These are phyloP conservation scores for Biscutella laevigata DNA, from an alignment of 441 rosid species.

Conservation along the genomic window DNA sequence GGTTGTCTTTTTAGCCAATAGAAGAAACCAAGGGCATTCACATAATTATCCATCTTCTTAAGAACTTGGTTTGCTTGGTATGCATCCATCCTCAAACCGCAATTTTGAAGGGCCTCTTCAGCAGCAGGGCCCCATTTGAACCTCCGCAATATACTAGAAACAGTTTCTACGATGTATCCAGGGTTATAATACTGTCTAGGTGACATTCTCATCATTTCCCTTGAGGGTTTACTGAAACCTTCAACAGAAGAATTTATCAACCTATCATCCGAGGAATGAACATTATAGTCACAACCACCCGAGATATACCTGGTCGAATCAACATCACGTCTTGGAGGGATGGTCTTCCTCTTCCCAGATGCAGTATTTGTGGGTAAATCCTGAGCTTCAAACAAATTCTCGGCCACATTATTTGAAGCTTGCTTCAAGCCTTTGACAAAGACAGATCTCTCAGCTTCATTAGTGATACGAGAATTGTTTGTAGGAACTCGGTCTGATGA, in stretches of 20 bases:
- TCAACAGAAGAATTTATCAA: constrained; percentile 11
- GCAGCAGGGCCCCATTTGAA: constrained; percentile 68
- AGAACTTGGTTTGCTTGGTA: constrained; percentile 92
- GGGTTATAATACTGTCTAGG: constrained; percentile 34
- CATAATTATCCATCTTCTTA: constrained; percentile 68
- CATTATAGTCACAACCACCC: constrained; percentile 31
- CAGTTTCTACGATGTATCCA: constrained; percentile 46
- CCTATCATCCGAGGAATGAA: constrained; percentile 33
- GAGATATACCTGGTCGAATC: constrained; percentile 25
- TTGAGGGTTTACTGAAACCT: constrained; percentile 22
- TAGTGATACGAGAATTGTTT: constrained; percentile 25
- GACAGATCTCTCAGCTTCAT: constrained; percentile 36
- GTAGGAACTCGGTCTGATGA: constrained; percentile 27
- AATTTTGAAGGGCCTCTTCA: constrained; percentile 57
- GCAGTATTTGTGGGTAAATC: constrained; percentile 18
- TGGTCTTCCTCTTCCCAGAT: constrained; percentile 38
- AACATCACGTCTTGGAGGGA: constrained; percentile 34
- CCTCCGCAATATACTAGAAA: constrained; percentile 46
- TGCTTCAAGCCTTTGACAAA: constrained; percentile 35
- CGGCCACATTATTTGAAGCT: constrained; percentile 29
- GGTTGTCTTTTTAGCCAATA: constrained; percentile 66
- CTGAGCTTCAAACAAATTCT: constrained; percentile 27
- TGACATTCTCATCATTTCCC: constrained; percentile 36
- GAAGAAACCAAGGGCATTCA: constrained; percentile 78
- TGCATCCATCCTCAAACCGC: constrained; percentile 49